A percentile compares a stretch with the other conserved stretches of the same genome.
These are phyloP conservation scores for Talaromyces borbonicus DNA, from an alignment of 495 filamentous ascomycete species.

Conservation along the genomic window DNA sequence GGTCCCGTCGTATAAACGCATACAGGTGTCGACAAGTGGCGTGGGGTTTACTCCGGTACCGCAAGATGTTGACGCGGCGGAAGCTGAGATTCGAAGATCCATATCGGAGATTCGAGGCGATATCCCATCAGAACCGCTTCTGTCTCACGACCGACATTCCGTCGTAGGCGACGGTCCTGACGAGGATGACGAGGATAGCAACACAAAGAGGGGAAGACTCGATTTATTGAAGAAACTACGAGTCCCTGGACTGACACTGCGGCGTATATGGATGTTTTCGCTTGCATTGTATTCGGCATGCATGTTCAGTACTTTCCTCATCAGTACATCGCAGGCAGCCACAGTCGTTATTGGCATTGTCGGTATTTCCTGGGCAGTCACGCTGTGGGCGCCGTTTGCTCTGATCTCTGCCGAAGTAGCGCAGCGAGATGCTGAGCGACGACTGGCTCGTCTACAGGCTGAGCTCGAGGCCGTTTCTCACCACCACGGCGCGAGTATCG, in stretches of 20 bases:
- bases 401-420: constrained; percentile 82
- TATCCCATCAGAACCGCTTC: constrained; percentile 20
- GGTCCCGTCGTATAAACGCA: constrained; percentile 53
- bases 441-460: constrained; percentile 35
- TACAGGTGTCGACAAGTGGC: constrained; percentile 4
- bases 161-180: constrained; percentile 2
- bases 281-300: constrained; percentile 67
- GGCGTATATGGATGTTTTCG: constrained; percentile 73
- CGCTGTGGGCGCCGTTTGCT: constrained; percentile 86
- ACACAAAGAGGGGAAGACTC: background rate
- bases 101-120: constrained; percentile 22
- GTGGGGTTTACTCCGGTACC: constrained; percentile 11
- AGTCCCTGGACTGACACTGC: constrained; percentile 73
- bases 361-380: constrained; percentile 81
- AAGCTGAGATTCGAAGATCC: constrained; percentile 18
- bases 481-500: background rate
- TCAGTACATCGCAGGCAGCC: constrained; percentile 52
- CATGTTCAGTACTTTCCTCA: constrained; percentile 75
- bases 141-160: constrained; percentile 11
- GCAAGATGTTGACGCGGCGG: constrained; percentile 11
- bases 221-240: constrained; percentile 45
- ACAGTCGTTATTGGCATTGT: constrained; percentile 67
- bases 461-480: constrained; percentile 6
- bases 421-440: constrained; percentile 60
- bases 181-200: constrained; percentile 5